Evolutionary conservation across 2,329 filamentous ascomycete genomes (phyloP).

Genomic region (Immersiporthe knoxdaviesiana): DNA sequence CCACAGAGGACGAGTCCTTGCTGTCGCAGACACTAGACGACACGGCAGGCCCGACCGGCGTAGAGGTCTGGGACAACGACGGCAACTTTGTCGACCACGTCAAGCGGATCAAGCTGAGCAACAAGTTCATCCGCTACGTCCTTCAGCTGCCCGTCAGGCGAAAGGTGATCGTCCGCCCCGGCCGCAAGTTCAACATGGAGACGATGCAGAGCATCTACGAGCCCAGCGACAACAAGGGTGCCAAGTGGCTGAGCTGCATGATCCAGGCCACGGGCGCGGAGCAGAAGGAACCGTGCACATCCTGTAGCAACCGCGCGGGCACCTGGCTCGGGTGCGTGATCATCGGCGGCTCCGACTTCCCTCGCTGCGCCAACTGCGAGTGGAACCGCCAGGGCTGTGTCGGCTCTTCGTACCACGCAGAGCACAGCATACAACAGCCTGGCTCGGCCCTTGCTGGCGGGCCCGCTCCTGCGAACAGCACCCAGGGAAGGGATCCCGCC

Average conservation of each 20-base stretch:
- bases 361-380: constrained; percentile 55
- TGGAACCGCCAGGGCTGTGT: constrained; percentile 45
- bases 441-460: constrained; percentile 22
- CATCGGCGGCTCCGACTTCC: constrained; percentile 46
- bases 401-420: constrained; percentile 27
- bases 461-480: constrained; percentile 34
- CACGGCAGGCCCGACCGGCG: constrained; percentile 31
- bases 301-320: constrained; percentile 48
- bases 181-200: constrained; percentile 45
- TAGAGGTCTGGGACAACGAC: constrained; percentile 43
- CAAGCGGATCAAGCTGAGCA: constrained; percentile 42
- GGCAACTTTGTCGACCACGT: constrained; percentile 45
- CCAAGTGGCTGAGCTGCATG: constrained; percentile 53
- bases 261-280: constrained; percentile 53
- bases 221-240: constrained; percentile 45
- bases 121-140: constrained; percentile 45
- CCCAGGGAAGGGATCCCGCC: constrained; percentile 3
- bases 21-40: constrained; percentile 23
- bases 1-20: constrained; percentile 21
- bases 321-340: constrained; percentile 51
- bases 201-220: constrained; percentile 47
- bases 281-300: constrained; percentile 44
- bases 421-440: constrained; percentile 18
- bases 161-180: constrained; percentile 46
- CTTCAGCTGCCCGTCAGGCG: constrained; percentile 44